A percentile compares a stretch with the other conserved stretches of the same genome.
Conservation (phyloP, 768 basidiomycete genomes). For the Galerina marginata region DNA sequence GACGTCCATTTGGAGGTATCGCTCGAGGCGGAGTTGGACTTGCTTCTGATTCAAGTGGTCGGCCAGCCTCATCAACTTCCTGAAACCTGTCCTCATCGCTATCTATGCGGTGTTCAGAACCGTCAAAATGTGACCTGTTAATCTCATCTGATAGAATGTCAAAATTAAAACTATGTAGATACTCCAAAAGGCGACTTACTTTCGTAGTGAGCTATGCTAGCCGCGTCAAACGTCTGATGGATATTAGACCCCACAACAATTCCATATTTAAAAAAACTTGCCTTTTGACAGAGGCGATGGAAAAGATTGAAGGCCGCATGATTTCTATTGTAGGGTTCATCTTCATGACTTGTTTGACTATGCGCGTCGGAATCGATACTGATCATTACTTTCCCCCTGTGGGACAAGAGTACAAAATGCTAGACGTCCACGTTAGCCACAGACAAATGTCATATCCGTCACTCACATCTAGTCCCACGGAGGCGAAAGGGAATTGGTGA, state of each 20-base stretch:
- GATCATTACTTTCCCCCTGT: constrained; percentile 1
- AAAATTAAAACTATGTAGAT: background rate
- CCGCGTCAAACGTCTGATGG: constrained; percentile 7
- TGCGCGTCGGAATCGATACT: constrained; percentile 3
- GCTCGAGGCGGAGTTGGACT: too few relatives aligned
- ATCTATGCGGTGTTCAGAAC: too few relatives aligned
- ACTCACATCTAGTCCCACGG: too few relatives aligned
- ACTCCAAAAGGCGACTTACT: background rate
- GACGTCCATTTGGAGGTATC: background rate
- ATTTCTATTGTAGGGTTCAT: too few relatives aligned
- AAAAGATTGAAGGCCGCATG: background rate
- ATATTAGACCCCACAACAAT: background rate
- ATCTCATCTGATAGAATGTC: background rate
- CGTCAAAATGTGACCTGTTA: background rate
- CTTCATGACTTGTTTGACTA: background rate
- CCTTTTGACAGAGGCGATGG: constrained; percentile 8
- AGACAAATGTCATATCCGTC: too few relatives aligned
- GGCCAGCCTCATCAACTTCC: too few relatives aligned
- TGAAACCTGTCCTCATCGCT: too few relatives aligned
- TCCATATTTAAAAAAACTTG: background rate
- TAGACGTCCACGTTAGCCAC: too few relatives aligned
- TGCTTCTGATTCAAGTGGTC: too few relatives aligned
- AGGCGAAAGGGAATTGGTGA: too few relatives aligned
- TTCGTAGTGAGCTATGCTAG: constrained; percentile 11
- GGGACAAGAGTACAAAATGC: constrained; percentile 11